Evolutionary conservation across 148 eudicot genomes (phyloP), one percentile per base, ranked within the genome.

Genomic region (Salicornia ramosissima): DNA sequence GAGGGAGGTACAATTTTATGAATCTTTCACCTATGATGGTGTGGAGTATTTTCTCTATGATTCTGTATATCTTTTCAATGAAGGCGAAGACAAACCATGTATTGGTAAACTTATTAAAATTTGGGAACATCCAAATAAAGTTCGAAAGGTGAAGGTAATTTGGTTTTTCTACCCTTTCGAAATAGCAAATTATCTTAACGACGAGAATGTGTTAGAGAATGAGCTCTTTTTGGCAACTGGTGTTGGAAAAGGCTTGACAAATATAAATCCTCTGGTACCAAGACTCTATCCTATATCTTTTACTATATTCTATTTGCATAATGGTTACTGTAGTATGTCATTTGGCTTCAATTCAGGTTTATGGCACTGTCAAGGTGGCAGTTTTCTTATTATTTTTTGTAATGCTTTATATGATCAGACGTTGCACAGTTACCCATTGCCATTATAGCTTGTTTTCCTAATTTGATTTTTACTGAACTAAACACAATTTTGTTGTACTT

Each of bases 81-180:
- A 75, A 11, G 86, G 80, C 24, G 84, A 82, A 71, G 42, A 50
- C 8, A 83, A 84, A 54, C 95, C 90, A 56, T 80, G 68, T 59
- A 75, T 91, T 19, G 95, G 91, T 33, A 91, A 86, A 67, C 72
- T 91, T 18, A 60, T 84, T 66, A 86, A 81, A 67, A 84, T 88
- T 42, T 91, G 89, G 90, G 88, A 83, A 69, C 28, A 11, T 8
- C 31, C 68, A 22, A 79, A 67, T 29, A 75, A 73, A 64, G 30
- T 67, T 13, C 86, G 70, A 80, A 82, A 54, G 82, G 87, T 91
- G 29, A 86, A 86, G 72, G 42, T 87, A 61, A 78, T 82, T 12
- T 91, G 97, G 97, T 91, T 88, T 77, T 86, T 91, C 56, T 82
- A 73, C 21, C 90, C 95, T 22, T 78, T 59, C 0, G 97, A 91